These are phyloP conservation scores for Raddia distichophylla DNA, from an alignment of 176 grass and related monocot species.

Conservation along the genomic window DNA sequence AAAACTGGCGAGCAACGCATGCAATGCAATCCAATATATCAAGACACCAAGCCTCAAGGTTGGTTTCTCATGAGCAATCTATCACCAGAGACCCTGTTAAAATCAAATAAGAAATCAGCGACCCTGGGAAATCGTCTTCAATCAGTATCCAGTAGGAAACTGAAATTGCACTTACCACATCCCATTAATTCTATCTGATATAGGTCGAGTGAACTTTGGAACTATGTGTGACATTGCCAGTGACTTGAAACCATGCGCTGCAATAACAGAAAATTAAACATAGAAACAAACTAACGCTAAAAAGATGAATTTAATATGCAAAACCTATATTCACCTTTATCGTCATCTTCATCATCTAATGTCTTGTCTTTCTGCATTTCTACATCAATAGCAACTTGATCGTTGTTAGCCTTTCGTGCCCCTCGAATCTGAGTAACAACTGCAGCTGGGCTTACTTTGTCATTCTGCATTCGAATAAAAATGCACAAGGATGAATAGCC, in stretches of 20 bases:
- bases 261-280: conserved; percentile 42
- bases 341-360: conserved; percentile 90
- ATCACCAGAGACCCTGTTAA: conserved; percentile 93
- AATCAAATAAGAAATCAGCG: conserved; percentile 30
- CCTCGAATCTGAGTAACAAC: conserved; percentile 71
- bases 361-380: conserved; percentile 61
- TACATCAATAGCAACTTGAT: conserved; percentile 92
- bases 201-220: conserved; percentile 86
- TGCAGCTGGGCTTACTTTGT: conserved; percentile 58
- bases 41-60: conserved; percentile 77
- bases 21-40: conserved; percentile 82
- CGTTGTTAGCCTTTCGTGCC: conserved; percentile 76
- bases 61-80: conserved; percentile 93
- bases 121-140: conserved; percentile 11
- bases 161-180: conserved; percentile 70
- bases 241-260: conserved; percentile 98
- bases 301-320: conserved; percentile 23
- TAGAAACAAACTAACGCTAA: conserved; percentile 21
- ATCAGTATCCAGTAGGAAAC: conserved; percentile 40
- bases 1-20: conserved; percentile 88
- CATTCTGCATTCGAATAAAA: conserved; percentile 62
- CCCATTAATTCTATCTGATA: conserved; percentile 89
- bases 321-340: conserved; percentile 75
- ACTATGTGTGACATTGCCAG: conserved; percentile 84
- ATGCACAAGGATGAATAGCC: conserved; percentile 22